Evolutionary conservation across 2,329 filamentous ascomycete species (phyloP), one percentile per base, ranked within the genome.

Genomic region (Didymella keratinophila): DNA sequence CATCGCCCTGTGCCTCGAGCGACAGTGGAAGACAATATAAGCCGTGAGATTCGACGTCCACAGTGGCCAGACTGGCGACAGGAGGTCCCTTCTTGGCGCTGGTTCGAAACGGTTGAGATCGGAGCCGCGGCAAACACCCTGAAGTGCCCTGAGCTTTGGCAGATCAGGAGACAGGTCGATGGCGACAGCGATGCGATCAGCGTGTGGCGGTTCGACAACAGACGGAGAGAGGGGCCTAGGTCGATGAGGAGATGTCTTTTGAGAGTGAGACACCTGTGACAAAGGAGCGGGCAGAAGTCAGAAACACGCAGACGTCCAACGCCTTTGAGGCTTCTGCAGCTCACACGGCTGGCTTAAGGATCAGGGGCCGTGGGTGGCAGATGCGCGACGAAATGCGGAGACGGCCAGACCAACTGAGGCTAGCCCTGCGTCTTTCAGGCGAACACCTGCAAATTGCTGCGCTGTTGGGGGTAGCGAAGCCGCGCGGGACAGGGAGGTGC

Each of bases 251-350:
- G 55, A 69, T 63, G 58, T 60, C 58, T 63, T 63, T 68, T 61
- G 65, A 64, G 36, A 63, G 65, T 66, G 71, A 62, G 65, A 69
- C 69, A 63, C 64, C 71, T 72, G 73, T 73, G 65, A 70, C 72
- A 72, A 66, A 72, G 67, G 62, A 66, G 64, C 65, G 71, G 67
- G 66, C 68, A 70, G 64, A 71, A 64, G 64, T 66, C 63, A 71
- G 66, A 71, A 65, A 66, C 68, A 68, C 64, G 71, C 70, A 72
- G 68, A 70, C 65, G 54, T 66, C 59, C 70, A 74, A 76, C 73
- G 72, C 73, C 73, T 77, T 76, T 77, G 74, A 76, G 73, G 74
- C 71, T 75, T 76, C 71, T 74, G 72, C 72, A 73, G 63, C 69
- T 71, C 67, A 66, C 70, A 72, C 70, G 69, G 71, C 68, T 68